Conservation (phyloP, 176 grass and related monocot genomes). For the Aegilops tauschii region DNA sequence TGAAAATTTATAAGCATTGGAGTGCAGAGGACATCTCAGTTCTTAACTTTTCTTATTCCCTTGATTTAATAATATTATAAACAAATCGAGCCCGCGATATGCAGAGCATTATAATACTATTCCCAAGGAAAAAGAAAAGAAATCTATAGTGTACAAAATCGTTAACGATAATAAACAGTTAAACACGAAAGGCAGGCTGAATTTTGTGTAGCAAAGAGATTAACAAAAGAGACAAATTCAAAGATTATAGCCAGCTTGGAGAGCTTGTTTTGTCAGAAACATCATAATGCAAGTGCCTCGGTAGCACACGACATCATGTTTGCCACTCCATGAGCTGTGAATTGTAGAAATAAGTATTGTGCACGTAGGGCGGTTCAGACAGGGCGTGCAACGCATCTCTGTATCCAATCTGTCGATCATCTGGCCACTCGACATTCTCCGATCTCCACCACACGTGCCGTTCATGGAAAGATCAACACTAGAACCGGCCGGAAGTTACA, state of each 20-base stretch:
- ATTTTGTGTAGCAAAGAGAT: neutral
- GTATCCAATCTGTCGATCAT: neutral
- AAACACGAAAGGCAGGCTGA: neutral
- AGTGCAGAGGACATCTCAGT: too few relatives aligned
- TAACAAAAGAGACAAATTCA: neutral
- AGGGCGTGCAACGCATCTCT: neutral
- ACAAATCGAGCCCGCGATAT: too few relatives aligned
- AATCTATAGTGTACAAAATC: too few relatives aligned
- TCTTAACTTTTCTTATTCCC: too few relatives aligned
- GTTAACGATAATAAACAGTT: too few relatives aligned
- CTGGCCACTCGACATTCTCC: neutral
- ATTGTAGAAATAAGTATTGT: neutral
- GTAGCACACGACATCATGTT: constrained; percentile 18
- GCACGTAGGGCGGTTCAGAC: constrained; percentile 1
- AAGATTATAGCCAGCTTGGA: neutral
- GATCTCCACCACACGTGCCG: neutral
- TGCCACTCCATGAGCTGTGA: neutral
- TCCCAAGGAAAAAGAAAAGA: too few relatives aligned
- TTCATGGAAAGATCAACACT: neutral
- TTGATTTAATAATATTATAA: too few relatives aligned
- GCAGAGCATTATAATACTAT: too few relatives aligned
- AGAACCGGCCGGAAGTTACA: neutral
- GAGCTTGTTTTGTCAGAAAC: neutral
- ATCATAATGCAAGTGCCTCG: neutral
- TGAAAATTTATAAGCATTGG: too few relatives aligned